phyloP scores from a whole-genome alignment of 306 rosid species.

The Prunus fruticosa region DNA sequence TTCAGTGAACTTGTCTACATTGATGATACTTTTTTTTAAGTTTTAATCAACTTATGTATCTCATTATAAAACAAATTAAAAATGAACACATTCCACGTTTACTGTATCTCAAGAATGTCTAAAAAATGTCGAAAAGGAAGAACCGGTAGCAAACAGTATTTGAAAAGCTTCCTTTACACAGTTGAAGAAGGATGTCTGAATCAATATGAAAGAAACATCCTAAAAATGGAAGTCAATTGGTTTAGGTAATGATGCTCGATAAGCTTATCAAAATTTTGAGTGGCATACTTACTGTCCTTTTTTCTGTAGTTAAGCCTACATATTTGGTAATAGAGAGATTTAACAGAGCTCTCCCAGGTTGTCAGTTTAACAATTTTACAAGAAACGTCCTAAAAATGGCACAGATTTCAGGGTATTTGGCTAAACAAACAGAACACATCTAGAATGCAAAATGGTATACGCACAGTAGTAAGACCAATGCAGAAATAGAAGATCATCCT shows the following conservation, averaged over 20 bases:
- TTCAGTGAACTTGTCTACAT: neutral
- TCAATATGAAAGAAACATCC: no score
- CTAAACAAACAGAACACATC: neutral
- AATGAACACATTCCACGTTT: no score
- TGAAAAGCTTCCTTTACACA: no score
- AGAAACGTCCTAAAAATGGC: neutral
- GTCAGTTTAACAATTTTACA: neutral
- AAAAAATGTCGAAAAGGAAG: neutral
- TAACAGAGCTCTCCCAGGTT: neutral
- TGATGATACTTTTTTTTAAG: neutral
- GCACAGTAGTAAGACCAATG: neutral
- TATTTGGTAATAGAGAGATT: no score
- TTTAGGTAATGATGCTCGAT: no score
- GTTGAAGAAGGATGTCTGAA: no score
- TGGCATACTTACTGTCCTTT: no score
- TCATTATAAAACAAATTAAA: no score
- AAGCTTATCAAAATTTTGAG: no score
- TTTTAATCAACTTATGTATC: neutral
- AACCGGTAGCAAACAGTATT: slow-evolving; percentile 4
- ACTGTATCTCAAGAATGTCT: neutral
- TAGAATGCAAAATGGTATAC: neutral
- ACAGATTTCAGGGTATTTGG: neutral
- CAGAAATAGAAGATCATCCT: slow-evolving; percentile 19
- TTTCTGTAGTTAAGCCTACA: no score
- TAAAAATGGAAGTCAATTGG: no score